Conservation (phyloP, 2,329 filamentous ascomycete species). For the Orbilia brochopaga region DNA sequence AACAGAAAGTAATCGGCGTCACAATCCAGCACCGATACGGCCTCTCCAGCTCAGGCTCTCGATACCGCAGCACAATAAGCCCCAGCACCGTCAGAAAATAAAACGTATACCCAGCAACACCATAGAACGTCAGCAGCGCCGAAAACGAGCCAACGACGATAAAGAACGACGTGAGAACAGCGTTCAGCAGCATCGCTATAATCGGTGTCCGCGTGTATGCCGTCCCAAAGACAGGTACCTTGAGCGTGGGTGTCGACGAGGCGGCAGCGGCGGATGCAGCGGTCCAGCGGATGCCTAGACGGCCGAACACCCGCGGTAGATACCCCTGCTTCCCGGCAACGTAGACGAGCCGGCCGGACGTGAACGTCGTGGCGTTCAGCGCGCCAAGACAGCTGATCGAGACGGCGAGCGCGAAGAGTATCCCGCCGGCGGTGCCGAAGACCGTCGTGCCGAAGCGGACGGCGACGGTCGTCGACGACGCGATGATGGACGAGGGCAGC, state of each 20-base stretch:
- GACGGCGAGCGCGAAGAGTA: slow-evolving; percentile 86
- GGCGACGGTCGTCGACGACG: slow-evolving; percentile 90
- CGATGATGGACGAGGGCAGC: slow-evolving; percentile 78
- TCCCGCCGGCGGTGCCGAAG: slow-evolving; percentile 80
- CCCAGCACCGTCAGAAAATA: slow-evolving; percentile 96
- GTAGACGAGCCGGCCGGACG: slow-evolving; percentile 88
- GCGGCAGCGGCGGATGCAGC: slow-evolving; percentile 51
- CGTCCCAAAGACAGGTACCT: slow-evolving; percentile 29
- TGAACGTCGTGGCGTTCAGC: slow-evolving; percentile 93
- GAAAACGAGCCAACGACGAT: slow-evolving; percentile 86
- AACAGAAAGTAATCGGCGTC: slow-evolving; percentile 97
- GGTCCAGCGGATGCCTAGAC: slow-evolving; percentile 70
- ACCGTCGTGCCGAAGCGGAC: slow-evolving; percentile 89
- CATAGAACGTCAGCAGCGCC: slow-evolving; percentile 94
- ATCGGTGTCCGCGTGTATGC: slow-evolving; percentile 72
- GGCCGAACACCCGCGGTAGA: slow-evolving; percentile 80
- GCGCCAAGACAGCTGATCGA: slow-evolving; percentile 92
- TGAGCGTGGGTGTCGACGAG: slow-evolving; percentile 58
- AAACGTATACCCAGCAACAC: slow-evolving; percentile 94
- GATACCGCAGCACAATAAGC: slow-evolving; percentile 84
- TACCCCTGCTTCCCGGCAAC: slow-evolving; percentile 95
- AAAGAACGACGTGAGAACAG: slow-evolving; percentile 74
- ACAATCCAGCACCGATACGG: slow-evolving; percentile 97
- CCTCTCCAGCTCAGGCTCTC: slow-evolving; percentile 83
- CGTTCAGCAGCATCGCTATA: slow-evolving; percentile 85